Evolutionary conservation across 805 yeast genomes (phyloP).

Genomic region (Cyberlindnera bimundalis): DNA sequence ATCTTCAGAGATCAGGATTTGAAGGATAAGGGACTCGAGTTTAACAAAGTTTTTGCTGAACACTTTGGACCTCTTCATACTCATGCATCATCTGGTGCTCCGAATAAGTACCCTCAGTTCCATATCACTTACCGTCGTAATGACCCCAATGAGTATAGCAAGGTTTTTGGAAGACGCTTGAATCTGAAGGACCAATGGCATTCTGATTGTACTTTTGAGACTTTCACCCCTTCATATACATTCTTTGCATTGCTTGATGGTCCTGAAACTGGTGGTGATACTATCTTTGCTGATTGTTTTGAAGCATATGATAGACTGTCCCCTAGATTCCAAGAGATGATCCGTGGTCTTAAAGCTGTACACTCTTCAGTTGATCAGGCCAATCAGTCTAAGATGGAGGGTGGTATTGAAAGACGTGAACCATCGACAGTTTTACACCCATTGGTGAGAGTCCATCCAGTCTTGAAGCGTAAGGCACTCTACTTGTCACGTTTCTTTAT

Average conservation of each 20-base stretch:
- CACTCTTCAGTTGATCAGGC: constrained; percentile 41
- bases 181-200: constrained; percentile 17
- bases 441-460: constrained; percentile 60
- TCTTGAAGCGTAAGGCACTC: constrained; percentile 58
- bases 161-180: constrained; percentile 24
- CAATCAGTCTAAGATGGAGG: constrained; percentile 45
- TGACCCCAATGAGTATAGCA: constrained; percentile 29
- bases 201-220: constrained; percentile 14
- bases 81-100: constrained; percentile 75
- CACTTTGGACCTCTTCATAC: constrained; percentile 71
- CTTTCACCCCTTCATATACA: constrained; percentile 30
- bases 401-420: constrained; percentile 44
- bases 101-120: constrained; percentile 52
- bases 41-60: constrained; percentile 47
- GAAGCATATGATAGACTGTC: constrained; percentile 53
- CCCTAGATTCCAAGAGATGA: constrained; percentile 42
- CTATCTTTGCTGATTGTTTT: constrained; percentile 50
- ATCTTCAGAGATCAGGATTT: constrained; percentile 67
- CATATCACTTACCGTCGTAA: constrained; percentile 49
- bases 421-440: constrained; percentile 40
- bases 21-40: constrained; percentile 46
- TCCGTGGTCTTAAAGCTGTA: constrained; percentile 42
- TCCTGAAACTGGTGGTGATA: constrained; percentile 52
- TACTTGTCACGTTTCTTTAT: constrained; percentile 50
- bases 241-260: constrained; percentile 50